These are phyloP conservation scores for Orbilia blumenaviensis DNA, from an alignment of 2,329 filamentous ascomycete species.

Conservation along the genomic window DNA sequence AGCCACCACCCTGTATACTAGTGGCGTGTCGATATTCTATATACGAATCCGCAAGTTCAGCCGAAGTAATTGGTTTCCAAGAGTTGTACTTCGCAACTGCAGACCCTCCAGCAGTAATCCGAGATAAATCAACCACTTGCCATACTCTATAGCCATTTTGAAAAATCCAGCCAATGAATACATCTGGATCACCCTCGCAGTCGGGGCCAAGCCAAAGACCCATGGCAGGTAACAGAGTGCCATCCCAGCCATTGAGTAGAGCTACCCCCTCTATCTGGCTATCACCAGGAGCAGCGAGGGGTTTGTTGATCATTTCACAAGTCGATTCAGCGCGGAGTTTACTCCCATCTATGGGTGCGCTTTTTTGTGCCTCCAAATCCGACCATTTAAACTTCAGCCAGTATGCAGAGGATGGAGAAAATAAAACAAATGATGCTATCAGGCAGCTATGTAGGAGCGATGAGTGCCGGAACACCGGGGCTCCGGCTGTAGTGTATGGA, in stretches of 20 bases:
- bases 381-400: conserved; percentile 5
- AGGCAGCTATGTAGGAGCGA: neutral
- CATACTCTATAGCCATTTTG: neutral
- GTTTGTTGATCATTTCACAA: neutral
- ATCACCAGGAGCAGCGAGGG: neutral
- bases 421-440: neutral
- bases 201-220: conserved; percentile 1
- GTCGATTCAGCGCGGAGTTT: neutral
- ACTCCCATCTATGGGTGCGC: neutral
- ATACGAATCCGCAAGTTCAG: neutral
- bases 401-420: neutral
- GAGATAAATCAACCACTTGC: conserved; percentile 23
- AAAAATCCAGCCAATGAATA: conserved; percentile 21
- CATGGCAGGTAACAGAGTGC: neutral
- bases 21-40: neutral
- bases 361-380: neutral
- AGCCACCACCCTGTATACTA: conserved; percentile 2
- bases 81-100: neutral
- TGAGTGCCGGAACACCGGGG: no score
- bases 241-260: conserved; percentile 7
- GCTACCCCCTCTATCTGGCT: conserved; percentile 2
- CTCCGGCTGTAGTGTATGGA: no score
- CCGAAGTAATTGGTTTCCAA: conserved; percentile 9
- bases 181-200: conserved; percentile 3
- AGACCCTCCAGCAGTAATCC: neutral